Percentiles rank a stretch among this genome's conserved stretches.
Conservation (phyloP, 2,329 filamentous ascomycete species). For the Mariannaea sp. region DNA sequence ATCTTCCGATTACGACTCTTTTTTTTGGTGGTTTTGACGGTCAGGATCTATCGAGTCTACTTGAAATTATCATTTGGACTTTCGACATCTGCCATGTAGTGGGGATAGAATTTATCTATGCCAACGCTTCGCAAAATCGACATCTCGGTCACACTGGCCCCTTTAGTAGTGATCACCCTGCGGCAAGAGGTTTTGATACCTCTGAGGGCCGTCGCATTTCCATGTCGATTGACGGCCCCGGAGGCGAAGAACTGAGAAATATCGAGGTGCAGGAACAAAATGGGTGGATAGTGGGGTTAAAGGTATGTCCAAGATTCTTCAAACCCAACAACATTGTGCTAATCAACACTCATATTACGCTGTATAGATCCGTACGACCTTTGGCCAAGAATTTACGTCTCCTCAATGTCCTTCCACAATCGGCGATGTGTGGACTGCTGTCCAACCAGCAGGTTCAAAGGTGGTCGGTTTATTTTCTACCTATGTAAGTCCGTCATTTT, state of each 20-base stretch:
- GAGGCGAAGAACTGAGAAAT: constrained; percentile 15
- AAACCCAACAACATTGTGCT: not conserved
- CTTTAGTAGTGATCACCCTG: not conserved
- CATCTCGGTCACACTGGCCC: constrained; percentile 9
- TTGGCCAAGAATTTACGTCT: constrained; percentile 4
- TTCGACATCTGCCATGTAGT: constrained; percentile 8
- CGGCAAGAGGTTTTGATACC: not conserved
- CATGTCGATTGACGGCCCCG: constrained; percentile 11
- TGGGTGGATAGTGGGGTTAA: constrained; percentile 7
- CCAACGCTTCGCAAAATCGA: constrained; percentile 2
- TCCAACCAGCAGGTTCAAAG: constrained; percentile 14
- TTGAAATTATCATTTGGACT: constrained; percentile 16
- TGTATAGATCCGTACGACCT: constrained; percentile 15
- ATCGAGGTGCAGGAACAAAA: constrained; percentile 6
- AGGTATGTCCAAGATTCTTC: constrained; percentile 3
- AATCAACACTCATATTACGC: not conserved
- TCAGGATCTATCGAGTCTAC: not conserved
- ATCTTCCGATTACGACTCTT: constrained; percentile 1
- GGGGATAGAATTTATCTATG: constrained; percentile 21
- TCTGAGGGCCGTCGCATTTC: not conserved
- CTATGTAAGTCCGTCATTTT: constrained; percentile 1
- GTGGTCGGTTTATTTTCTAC: constrained; percentile 21
- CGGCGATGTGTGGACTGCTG: constrained; percentile 5
- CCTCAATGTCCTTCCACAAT: constrained; percentile 1
- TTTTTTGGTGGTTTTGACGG: constrained; percentile 20